Evolutionary conservation across 2,329 filamentous ascomycete genomes (phyloP), one percentile per base, ranked within the genome.

Genomic region (Teratosphaeria gauchensis): DNA sequence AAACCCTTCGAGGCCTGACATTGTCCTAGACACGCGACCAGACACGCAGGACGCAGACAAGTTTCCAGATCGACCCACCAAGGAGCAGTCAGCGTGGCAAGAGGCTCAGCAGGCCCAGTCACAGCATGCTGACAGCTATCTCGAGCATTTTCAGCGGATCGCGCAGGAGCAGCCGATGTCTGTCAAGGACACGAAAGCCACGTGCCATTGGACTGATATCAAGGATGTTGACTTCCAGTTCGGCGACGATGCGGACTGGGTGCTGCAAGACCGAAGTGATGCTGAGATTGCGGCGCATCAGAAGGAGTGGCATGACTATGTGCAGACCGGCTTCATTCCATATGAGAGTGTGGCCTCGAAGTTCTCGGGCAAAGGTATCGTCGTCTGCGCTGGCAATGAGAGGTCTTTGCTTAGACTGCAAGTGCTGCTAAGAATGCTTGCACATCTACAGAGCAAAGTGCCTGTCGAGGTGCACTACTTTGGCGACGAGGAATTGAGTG

Each of bases 381-480:
- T 72, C 24, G 65, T 71, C 31, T 67, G 72, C 21, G 69, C 66
- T 3, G 70, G 70, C 5, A 64, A 68, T 38, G 56, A 58, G 30
- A 33, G 56, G 33, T 64, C 58, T 21, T 51, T 64, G 30, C 57
- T 61, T 32, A 60, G 64, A 32, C 58, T 79, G 21, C 59, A 60
- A 42, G 60, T 65, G 14, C 31, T 64, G 3, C 53, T 64, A 38
- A 55, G 60, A 24, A 58, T 62, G 56, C 57, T 67, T 19, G 59
- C 59, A 31, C 53, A 52, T 21, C 24, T 67, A 5, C 58, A 61
- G 4, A 68, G 63, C 30, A 58, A 53, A 46, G 32, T 71, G 31
- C 65, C 70, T 2, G 63, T 72, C 24, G 70, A 72, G 61, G 53
- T 72, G 8, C 66, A 71, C 58, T 71, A 71, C 55, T 72, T 62